These are phyloP conservation scores for Vararia minispora DNA, from an alignment of 768 basidiomycete species.

Conservation along the genomic window DNA sequence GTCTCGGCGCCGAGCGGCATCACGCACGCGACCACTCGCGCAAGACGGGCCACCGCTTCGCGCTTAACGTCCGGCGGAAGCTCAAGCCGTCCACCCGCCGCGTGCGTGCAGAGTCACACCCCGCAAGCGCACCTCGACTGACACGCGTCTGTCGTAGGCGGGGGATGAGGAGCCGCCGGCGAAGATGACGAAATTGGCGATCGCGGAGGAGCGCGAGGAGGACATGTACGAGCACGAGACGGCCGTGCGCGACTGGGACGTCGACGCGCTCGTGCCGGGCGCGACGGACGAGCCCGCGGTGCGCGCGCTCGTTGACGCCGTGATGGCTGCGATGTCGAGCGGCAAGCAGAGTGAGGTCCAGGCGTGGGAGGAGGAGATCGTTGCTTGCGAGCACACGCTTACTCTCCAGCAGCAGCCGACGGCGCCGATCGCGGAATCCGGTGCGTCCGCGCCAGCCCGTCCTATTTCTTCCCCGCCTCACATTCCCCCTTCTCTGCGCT, in stretches of 20 bases:
- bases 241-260: conserved; percentile 66
- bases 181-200: conserved; percentile 85
- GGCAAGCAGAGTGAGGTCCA: conserved; percentile 91
- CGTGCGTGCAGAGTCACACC: conserved; percentile 33
- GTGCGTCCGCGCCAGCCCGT: conserved; percentile 22
- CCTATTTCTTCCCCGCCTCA: background rate
- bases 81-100: conserved; percentile 52
- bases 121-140: background rate
- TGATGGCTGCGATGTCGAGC: conserved; percentile 78
- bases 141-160: conserved; percentile 30
- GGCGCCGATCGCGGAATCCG: conserved; percentile 40
- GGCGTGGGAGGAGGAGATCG: conserved; percentile 95
- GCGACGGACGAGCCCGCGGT: conserved; percentile 31
- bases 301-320: conserved; percentile 44
- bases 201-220: conserved; percentile 76
- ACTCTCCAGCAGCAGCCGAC: conserved; percentile 38
- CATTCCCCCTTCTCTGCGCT: background rate
- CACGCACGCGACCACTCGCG: conserved; percentile 67
- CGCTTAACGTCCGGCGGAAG: conserved; percentile 70
- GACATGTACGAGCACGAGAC: conserved; percentile 73
- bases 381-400: conserved; percentile 72
- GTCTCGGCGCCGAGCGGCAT: conserved; percentile 45
- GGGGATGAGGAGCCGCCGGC: conserved; percentile 76
- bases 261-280: conserved; percentile 40
- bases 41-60: conserved; percentile 65